Conservation (phyloP, 2,329 filamentous ascomycete species). For the Fusarium dlaminii region DNA sequence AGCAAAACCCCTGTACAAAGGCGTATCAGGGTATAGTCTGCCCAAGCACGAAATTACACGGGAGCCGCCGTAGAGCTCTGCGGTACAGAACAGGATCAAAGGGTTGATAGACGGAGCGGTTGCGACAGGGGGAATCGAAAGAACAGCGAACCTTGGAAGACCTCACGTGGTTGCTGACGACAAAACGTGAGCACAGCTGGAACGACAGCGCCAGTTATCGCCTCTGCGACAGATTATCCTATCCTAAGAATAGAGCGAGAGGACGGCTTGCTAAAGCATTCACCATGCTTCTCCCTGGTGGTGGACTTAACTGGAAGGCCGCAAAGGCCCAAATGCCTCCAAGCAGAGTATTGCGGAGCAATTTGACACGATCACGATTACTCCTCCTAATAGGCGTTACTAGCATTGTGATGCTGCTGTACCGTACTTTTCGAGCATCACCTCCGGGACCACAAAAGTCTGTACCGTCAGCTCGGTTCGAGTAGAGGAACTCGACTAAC, state of each 20-base stretch:
- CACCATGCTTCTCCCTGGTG: constrained; percentile 87
- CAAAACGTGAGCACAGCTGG: constrained; percentile 7
- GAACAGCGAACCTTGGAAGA: neutral
- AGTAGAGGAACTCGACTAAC: constrained; percentile 42
- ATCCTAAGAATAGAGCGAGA: constrained; percentile 24
- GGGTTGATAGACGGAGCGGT: constrained; percentile 1
- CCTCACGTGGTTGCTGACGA: constrained; percentile 16
- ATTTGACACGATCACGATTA: constrained; percentile 81
- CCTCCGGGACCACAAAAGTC: constrained; percentile 93
- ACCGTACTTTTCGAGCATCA: constrained; percentile 83
- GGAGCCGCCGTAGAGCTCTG: neutral
- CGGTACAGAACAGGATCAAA: neutral
- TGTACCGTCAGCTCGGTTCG: neutral
- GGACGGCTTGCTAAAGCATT: constrained; percentile 41
- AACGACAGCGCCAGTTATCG: constrained; percentile 7
- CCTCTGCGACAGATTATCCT: constrained; percentile 18
- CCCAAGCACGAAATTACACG: constrained; percentile 6
- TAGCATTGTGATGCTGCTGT: constrained; percentile 81
- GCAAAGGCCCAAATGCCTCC: constrained; percentile 82
- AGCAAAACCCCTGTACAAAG: constrained; percentile 31
- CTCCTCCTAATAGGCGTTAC: constrained; percentile 76
- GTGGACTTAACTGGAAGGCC: constrained; percentile 91
- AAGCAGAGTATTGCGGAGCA: constrained; percentile 73
- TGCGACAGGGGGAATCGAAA: constrained; percentile 3
- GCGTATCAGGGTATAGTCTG: constrained; percentile 17